Conservation (phyloP, 805 yeast species). For the Candida patagonica region DNA sequence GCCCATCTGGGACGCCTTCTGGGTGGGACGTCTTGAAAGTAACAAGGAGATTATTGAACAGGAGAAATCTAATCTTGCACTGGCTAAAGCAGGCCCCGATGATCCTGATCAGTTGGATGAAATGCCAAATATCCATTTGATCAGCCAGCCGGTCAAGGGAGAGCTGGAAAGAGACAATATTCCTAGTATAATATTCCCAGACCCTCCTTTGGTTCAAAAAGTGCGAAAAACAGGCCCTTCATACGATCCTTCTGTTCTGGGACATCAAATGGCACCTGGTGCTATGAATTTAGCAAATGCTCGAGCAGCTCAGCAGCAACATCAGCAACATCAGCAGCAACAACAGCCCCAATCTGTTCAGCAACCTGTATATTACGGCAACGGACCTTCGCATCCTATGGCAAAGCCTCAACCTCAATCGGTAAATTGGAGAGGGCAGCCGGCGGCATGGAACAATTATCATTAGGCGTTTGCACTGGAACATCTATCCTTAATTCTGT, state of each 20-base stretch:
- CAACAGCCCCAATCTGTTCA: conserved; percentile 10
- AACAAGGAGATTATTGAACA: conserved; percentile 8
- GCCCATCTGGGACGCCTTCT: conserved; percentile 26
- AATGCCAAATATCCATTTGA: background rate
- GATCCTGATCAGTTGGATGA: conserved; percentile 1
- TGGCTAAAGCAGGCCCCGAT: conserved; percentile 6
- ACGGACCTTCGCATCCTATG: conserved; percentile 4
- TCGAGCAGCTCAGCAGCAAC: conserved; percentile 1
- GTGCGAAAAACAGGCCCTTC: background rate
- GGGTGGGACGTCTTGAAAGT: conserved; percentile 18
- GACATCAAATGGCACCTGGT: too few species aligned
- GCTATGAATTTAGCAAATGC: background rate
- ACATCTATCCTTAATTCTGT: too few species aligned
- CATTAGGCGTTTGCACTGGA: too few species aligned
- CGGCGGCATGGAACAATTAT: conserved; percentile 19
- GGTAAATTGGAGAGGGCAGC: conserved; percentile 17
- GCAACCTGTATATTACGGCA: conserved; percentile 20
- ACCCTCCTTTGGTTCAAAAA: conserved; percentile 12
- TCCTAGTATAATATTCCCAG: conserved; percentile 13
- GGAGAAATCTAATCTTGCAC: conserved; percentile 39
- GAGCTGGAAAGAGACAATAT: conserved; percentile 12
- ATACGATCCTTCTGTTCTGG: background rate
- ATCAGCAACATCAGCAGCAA: conserved; percentile 5
- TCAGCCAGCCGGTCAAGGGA: conserved; percentile 9
- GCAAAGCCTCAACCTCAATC: conserved; percentile 22